These are phyloP conservation scores for Plasmodium vinckei DNA, from an alignment of 169 alveolate species.

Conservation along the genomic window DNA sequence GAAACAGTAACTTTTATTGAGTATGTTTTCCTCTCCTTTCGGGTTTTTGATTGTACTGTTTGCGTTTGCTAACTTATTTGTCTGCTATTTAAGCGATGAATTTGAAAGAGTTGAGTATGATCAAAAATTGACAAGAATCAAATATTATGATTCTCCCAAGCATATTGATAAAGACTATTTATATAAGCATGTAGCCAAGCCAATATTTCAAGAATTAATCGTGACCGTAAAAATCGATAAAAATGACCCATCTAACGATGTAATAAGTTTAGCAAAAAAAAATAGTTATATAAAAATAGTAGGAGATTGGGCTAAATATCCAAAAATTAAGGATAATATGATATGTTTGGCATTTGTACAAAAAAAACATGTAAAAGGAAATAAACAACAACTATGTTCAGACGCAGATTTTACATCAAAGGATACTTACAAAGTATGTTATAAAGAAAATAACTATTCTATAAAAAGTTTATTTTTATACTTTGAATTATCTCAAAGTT, in stretches of 20 bases:
- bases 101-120: slow-evolving; percentile 45
- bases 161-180: slow-evolving; percentile 38
- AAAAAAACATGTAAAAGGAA: slow-evolving; percentile 4
- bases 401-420: slow-evolving; percentile 18
- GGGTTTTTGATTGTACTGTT: slow-evolving; percentile 8
- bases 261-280: slow-evolving; percentile 40
- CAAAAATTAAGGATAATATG: slow-evolving; percentile 21
- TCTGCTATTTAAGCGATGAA: slow-evolving; percentile 17
- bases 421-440: slow-evolving; percentile 21
- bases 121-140: slow-evolving; percentile 53
- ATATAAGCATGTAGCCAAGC: slow-evolving; percentile 49
- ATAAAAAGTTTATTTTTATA: slow-evolving; percentile 55
- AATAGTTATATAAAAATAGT: slow-evolving; percentile 41
- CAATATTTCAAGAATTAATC: slow-evolving; percentile 38
- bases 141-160: slow-evolving; percentile 35
- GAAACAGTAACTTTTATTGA: neutral
- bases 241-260: slow-evolving; percentile 20
- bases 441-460: slow-evolving; percentile 61
- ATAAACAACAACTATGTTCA: slow-evolving; percentile 18
- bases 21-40: slow-evolving; percentile 14
- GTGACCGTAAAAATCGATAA: slow-evolving; percentile 30
- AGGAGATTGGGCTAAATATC: slow-evolving; percentile 72
- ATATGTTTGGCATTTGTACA: slow-evolving; percentile 55
- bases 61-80: neutral
- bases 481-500: slow-evolving; percentile 39